Conservation (phyloP, 192 early-diverging fungal genomes). For the Chytriomyces sp. region DNA sequence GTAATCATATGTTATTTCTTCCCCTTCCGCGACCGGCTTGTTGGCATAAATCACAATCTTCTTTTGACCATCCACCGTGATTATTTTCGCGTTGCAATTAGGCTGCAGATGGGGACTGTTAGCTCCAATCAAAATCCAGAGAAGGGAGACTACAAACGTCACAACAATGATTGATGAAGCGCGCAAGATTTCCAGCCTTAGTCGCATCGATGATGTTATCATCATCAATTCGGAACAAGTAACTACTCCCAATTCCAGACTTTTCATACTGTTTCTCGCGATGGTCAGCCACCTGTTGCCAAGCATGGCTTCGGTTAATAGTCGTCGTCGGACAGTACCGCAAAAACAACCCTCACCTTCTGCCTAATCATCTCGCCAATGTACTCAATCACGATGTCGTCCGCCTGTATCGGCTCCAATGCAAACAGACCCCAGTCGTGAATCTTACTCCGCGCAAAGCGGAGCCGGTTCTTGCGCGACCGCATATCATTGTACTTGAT, state of each 20-base stretch:
- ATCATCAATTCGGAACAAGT: constrained; percentile 95
- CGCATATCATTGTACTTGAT: constrained; percentile 94
- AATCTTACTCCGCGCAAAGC: constrained; percentile 90
- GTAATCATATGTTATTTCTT: constrained; percentile 99
- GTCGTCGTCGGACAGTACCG: constrained; percentile 6
- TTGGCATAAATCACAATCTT: constrained; percentile 99
- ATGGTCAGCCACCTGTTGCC: constrained; percentile 72
- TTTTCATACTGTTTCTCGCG: constrained; percentile 92
- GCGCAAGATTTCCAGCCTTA: constrained; percentile 93
- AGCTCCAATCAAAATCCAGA: constrained; percentile 19
- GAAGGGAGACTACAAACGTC: constrained; percentile 58
- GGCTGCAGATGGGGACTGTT: constrained; percentile 62
- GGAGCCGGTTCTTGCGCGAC: constrained; percentile 83
- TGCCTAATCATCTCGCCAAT: constrained; percentile 95
- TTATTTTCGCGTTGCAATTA: constrained; percentile 96
- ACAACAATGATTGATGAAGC: constrained; percentile 99
- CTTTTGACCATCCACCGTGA: constrained; percentile 88
- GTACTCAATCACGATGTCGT: constrained; percentile 98
- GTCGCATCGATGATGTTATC: constrained; percentile 98
- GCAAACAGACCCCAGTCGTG: constrained; percentile 99
- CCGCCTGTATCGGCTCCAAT: constrained; percentile 84
- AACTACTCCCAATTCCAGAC: constrained; percentile 89
- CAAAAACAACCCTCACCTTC: constrained; percentile 56
- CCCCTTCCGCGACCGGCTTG: constrained; percentile 87
- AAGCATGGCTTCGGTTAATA: constrained; percentile 1